Evolutionary conservation across 208 protist species (phyloP), one percentile per base, ranked within the genome.

Genomic region (Leishmania amazonensis): DNA sequence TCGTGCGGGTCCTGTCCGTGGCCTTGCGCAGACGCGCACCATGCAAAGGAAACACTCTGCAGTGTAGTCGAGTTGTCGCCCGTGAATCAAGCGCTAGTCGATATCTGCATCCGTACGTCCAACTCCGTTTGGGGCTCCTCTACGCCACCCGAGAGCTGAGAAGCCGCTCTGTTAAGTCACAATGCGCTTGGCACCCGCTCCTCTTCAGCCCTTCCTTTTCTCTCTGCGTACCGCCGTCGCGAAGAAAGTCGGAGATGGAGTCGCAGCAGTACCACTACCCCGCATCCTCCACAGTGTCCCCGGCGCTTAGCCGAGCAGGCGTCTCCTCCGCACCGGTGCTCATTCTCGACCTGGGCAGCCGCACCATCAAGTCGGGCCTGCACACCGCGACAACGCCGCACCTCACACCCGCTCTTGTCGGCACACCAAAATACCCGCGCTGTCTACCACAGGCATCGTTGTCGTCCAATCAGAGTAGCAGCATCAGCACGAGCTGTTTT

Each of bases 271-370:
- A 51, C 13, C 31, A 71, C 42, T 45, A 40, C 35, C 35, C 75
- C 1, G 35, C 42, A 45, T 31, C 67, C 17, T 40, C 13, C 31
- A 62, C 81, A 11, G 7, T 8, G 28, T 15, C 6, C 35, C 35
- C 75, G 40, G 6, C 40, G 15, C 42, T 57, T 42, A 76, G 42
- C 47, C 53, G 53, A 49, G 49, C 15, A n/a, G 73, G 53, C 21
- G 49, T 49, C 73, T 24, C 73, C 24, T 31, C 67, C 2, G 40
- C 68, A 7, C 67, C 35, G 67, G 81, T 77, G 40, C 67, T 92
- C n/a, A 81, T 95, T 49, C 49, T 95, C 17, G 89, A 95, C 76
- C n/a, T 90, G 28, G 91, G 89, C 64, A 92, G 87, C 0, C 80
- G 87, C 60, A 86, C 65, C 75, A 75, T 89, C 58, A 93, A 93